phyloP scores from a whole-genome alignment of 2,329 filamentous ascomycete species.

The Paraphoma sp. region DNA sequence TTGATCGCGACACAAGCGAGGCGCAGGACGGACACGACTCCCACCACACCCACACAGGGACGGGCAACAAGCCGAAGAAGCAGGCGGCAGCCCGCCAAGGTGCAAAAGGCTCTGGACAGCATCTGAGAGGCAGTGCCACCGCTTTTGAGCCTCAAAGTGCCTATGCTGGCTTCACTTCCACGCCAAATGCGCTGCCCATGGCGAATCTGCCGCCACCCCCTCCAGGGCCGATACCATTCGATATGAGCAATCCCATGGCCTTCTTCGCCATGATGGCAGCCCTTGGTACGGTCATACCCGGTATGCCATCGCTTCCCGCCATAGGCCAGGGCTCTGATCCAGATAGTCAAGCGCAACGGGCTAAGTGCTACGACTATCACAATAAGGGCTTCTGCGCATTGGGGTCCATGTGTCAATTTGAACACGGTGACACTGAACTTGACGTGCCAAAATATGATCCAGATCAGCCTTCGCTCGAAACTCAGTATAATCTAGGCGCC shows the following conservation, averaged over 20 bases:
- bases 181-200: slow-evolving; percentile 16
- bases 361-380: slow-evolving; percentile 74
- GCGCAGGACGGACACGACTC: slow-evolving; percentile 48
- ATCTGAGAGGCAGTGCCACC: slow-evolving; percentile 7
- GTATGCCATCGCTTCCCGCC: slow-evolving; percentile 44
- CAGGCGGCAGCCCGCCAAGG: slow-evolving; percentile 69
- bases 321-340: slow-evolving; percentile 38
- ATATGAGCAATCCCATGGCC: slow-evolving; percentile 67
- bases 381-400: slow-evolving; percentile 74
- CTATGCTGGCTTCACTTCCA: slow-evolving; percentile 10
- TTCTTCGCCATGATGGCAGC: slow-evolving; percentile 66
- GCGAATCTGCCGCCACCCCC: slow-evolving; percentile 47
- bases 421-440: slow-evolving; percentile 63
- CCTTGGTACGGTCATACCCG: slow-evolving; percentile 48
- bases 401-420: slow-evolving; percentile 71
- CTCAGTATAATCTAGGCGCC: not conserved
- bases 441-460: slow-evolving; percentile 64
- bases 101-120: slow-evolving; percentile 8
- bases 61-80: slow-evolving; percentile 53
- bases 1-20: slow-evolving; percentile 60
- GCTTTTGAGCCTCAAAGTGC: slow-evolving; percentile 12
- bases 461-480: slow-evolving; percentile 55
- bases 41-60: slow-evolving; percentile 39
- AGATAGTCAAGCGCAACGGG: slow-evolving; percentile 33
- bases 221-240: slow-evolving; percentile 60